Evolutionary conservation across 108 stramenopile genomes (phyloP).

Genomic region (Aureococcus anophagefferens): DNA sequence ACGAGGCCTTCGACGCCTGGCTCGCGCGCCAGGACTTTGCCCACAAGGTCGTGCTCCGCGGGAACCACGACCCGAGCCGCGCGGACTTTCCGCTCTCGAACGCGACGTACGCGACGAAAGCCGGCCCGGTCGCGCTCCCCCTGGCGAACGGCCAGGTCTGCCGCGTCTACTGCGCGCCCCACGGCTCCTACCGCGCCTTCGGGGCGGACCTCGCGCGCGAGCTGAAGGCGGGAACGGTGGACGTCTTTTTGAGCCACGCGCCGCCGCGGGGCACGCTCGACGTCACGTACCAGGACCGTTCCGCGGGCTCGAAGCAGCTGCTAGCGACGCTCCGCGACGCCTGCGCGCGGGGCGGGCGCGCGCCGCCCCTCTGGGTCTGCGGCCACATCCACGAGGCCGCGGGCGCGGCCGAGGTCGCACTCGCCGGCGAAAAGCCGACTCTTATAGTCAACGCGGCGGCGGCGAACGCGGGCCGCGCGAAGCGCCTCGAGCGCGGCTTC

Average conservation of each 20-base stretch:
- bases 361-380: not conserved
- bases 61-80: not conserved
- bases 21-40: not conserved
- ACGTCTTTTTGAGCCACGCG: not conserved
- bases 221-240: not conserved
- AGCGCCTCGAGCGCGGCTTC: not conserved
- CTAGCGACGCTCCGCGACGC: not conserved
- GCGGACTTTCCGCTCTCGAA: not conserved
- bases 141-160: no score
- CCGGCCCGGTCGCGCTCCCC: not conserved
- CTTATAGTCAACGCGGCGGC: not conserved
- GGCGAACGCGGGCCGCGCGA: not conserved
- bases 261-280: not conserved
- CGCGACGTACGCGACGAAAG: not conserved
- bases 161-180: not conserved
- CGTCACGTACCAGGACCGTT: not conserved
- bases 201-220: no score
- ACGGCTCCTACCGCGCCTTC: not conserved
- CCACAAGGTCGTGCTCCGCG: not conserved
- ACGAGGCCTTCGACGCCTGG: not conserved
- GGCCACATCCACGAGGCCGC: not conserved
- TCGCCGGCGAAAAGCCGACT: not conserved
- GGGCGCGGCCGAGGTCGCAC: not conserved
- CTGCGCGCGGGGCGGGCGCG: not conserved
- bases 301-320: not conserved